Evolutionary conservation across 1,139 yeast genomes (phyloP), one percentile per base, ranked within the genome.

Genomic region (Maudiozyma humilis): DNA sequence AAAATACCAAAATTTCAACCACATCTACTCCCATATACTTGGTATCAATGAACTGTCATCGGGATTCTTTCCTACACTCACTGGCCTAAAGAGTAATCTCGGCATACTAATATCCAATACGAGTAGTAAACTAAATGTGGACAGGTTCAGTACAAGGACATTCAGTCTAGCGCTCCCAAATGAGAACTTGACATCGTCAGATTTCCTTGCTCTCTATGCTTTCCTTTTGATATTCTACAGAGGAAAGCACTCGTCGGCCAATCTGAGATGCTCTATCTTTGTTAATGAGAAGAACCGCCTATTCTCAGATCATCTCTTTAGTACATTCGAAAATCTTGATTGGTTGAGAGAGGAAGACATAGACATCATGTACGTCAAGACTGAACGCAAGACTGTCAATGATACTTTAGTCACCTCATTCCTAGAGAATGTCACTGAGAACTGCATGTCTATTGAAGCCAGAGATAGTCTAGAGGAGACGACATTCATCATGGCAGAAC

Each of bases 41-140:
- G 60, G 62, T 8, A 36, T 53, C 6, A 60, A 60, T 43, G 63
- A 59, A 33, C 40, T 60, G 17, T 47, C 60, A 2, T 54, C 56
- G 1, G 49, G 47, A 23, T 60, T 57, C 41, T 58, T 60, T 40
- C 44, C 43, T 4, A 41, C 49, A 5, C 30, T 59, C 10, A 47
- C 58, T 1, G 38, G 51, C 8, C 23, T 57, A 16, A 50, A 49
- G 16, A 42, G 58, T 2, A 53, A 51, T 30, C 36, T 57, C 8
- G 52, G 55, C 3, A 40, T 59, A 32, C 47, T 57, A 7, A 51
- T 60, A 17, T 55, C 60, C 3, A 56, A 58, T 41, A 50, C 55
- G 4, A 48, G 56, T 36, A 55, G 51, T 34, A 50, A 54, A 40
- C 40, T 53, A 7, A 47, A 49, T 23, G 48, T 48, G 2, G 57